Conservation (phyloP, 116 monocot genomes). For the Zostera marina region DNA sequence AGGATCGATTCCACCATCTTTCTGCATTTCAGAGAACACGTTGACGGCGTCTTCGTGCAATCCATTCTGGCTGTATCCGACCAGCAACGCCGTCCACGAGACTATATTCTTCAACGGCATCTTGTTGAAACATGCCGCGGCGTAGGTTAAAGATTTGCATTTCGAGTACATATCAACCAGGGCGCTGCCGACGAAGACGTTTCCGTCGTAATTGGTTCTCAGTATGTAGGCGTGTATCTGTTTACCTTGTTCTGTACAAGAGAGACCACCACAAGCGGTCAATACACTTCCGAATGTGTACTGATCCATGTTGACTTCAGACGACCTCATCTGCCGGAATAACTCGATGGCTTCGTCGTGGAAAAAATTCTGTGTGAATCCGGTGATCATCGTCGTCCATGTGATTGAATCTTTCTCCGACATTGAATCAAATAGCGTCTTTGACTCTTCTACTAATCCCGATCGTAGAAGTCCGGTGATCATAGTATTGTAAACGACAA, state of each 20-base stretch:
- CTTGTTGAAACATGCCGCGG: constrained; percentile 32
- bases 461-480: constrained; percentile 38
- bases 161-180: constrained; percentile 77
- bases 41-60: constrained; percentile 39
- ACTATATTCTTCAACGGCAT: constrained; percentile 43
- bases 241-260: constrained; percentile 25
- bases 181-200: constrained; percentile 63
- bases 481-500: constrained; percentile 60
- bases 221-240: constrained; percentile 44
- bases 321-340: constrained; percentile 34
- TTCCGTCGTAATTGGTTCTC: constrained; percentile 34
- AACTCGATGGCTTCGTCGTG: constrained; percentile 26
- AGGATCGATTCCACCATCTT: constrained; percentile 30
- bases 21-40: constrained; percentile 45
- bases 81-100: constrained; percentile 70
- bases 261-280: constrained; percentile 42
- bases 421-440: constrained; percentile 37
- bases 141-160: constrained; percentile 24
- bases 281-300: constrained; percentile 58
- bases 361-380: constrained; percentile 34
- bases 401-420: constrained; percentile 44
- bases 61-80: constrained; percentile 68
- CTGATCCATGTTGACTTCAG: constrained; percentile 38
- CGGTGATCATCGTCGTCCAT: constrained; percentile 60
- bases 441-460: constrained; percentile 49